These are phyloP conservation scores for Aechmea fasciata DNA, from an alignment of 176 grass and related monocot genomes.

Conservation along the genomic window DNA sequence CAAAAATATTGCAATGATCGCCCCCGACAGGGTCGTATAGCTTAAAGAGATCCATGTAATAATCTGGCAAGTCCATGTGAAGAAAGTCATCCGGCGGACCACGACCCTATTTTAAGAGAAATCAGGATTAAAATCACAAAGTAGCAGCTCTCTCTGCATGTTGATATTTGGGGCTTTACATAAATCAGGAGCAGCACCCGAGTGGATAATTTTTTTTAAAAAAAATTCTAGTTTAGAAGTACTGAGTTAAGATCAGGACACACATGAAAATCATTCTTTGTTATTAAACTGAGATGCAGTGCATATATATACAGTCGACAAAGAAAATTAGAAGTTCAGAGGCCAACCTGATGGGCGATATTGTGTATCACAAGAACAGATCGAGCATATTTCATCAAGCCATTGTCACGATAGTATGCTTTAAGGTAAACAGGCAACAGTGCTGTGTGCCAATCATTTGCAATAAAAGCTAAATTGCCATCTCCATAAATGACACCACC, in stretches of 20 bases:
- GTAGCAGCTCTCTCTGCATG: not conserved
- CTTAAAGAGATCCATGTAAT: constrained; percentile 74
- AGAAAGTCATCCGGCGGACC: constrained; percentile 63
- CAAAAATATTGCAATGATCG: constrained; percentile 75
- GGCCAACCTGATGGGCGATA: constrained; percentile 81
- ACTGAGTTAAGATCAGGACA: no score
- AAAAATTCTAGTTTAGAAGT: no score
- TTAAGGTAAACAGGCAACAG: constrained; percentile 83
- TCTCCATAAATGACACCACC: constrained; percentile 75
- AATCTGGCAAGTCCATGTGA: constrained; percentile 47
- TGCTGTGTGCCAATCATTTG: constrained; percentile 98
- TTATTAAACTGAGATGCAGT: not conserved
- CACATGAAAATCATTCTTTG: not conserved
- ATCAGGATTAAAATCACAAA: not conserved
- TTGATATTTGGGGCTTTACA: not conserved
- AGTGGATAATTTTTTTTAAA: no score
- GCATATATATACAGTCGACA: not conserved
- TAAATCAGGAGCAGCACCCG: not conserved
- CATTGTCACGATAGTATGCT: constrained; percentile 87
- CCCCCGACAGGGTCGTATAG: constrained; percentile 58
- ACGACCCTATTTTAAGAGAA: constrained; percentile 42
- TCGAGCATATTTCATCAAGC: constrained; percentile 73
- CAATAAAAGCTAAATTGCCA: constrained; percentile 87
- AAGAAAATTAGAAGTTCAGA: constrained; percentile 8
- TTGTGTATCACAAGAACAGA: constrained; percentile 96